Evolutionary conservation across 129 eudicot species (phyloP), one percentile per base, ranked within the genome.

Genomic region (Cynara cardunculus): DNA sequence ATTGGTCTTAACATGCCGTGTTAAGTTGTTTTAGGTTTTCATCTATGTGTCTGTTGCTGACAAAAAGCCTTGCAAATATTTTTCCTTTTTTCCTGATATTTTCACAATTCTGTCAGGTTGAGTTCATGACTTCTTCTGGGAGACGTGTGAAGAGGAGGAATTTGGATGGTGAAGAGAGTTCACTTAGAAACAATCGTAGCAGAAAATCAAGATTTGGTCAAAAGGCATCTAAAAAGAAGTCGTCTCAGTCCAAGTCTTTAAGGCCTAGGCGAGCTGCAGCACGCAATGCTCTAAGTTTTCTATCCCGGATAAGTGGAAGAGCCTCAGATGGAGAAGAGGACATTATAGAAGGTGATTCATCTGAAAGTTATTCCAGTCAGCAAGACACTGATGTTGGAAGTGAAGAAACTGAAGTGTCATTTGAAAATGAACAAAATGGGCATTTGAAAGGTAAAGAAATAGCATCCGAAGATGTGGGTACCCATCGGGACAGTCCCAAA

Each of bases 211-310:
- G 84, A 78, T 80, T 79, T 66, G 90, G 89, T 37, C 85, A 79
- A 66, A 90, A 89, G 84, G 59, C 72, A 25, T 89, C 89, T n/a
- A 89, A 78, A 86, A 94, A 89, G 85, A 92, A 87, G 85, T 90
- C 93, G 7, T 87, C 90, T 37, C 41, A 81, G 41, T 84, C 90
- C 30, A 95, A 92, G 86, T 72, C 89, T 41, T 79, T 78, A 69
- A 89, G 99, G 85, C 99, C 99, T 56, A 89, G 79, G 78, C 90
- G 99, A 85, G 91, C 89, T 26, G 99, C 99, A 85, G 99, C 99
- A 4, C 90, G 96, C 25, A 92, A 95, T 82, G 99, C 99, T 19
- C 88, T 87, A 81, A 89, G 82, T 84, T 87, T 95, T 69, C 86
- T 95, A 80, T 92, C 97, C 4, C 84, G 86, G 56, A 89, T 95